phyloP scores from a whole-genome alignment of 2,329 filamentous ascomycete genomes.

The Volutella citrinella region DNA sequence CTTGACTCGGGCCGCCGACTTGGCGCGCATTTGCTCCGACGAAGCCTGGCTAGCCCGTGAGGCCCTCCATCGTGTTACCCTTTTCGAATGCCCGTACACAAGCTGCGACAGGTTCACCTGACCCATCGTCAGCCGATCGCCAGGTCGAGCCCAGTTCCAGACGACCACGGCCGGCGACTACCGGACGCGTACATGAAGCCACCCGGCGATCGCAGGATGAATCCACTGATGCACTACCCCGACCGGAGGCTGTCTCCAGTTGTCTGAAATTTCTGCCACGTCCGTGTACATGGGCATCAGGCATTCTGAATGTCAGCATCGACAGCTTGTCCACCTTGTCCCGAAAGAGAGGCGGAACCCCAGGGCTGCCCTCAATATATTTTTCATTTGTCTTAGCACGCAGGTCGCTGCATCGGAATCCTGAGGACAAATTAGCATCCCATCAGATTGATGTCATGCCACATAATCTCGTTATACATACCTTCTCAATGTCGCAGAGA shows the following conservation, averaged over 20 bases:
- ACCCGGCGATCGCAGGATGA: conserved; percentile 29
- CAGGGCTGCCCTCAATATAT: conserved; percentile 18
- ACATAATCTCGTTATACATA: conserved; percentile 15
- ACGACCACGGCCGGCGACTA: conserved; percentile 21
- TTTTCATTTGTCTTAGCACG: conserved; percentile 22
- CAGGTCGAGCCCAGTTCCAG: conserved; percentile 27
- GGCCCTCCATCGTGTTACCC: no score
- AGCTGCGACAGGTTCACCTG: conserved; percentile 20
- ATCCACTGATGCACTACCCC: conserved; percentile 21
- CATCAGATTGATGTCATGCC: background rate
- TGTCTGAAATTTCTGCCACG: conserved; percentile 9
- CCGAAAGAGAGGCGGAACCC: conserved; percentile 28
- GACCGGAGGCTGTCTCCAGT: conserved; percentile 6
- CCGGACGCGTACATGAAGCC: conserved; percentile 27
- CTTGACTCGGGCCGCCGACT: conserved; percentile 26
- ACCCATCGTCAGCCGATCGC: conserved; percentile 19
- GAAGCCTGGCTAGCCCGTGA: no score
- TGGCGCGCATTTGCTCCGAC: conserved; percentile 7
- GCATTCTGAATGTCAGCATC: conserved; percentile 17
- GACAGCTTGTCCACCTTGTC: conserved; percentile 26
- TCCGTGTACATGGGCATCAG: conserved; percentile 24
- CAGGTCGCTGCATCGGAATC: conserved; percentile 26
- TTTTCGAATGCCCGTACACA: conserved; percentile 15
- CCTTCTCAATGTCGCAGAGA: conserved; percentile 26
- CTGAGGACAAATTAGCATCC: conserved; percentile 15